Evolutionary conservation across 164 flowering plant genomes (phyloP).

Genomic region (Macadamia integrifolia): DNA sequence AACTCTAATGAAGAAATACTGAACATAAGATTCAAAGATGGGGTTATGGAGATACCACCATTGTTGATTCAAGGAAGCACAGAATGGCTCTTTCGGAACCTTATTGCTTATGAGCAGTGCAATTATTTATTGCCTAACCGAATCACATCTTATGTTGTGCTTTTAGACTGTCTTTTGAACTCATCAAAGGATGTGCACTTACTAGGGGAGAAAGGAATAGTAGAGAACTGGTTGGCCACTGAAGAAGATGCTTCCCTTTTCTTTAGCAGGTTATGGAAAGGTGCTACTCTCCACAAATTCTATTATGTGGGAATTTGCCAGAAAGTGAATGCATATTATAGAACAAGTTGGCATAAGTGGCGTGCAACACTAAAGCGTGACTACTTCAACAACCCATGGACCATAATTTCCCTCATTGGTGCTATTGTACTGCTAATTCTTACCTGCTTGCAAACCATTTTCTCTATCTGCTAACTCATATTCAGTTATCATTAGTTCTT

Average conservation of each 20-base stretch:
- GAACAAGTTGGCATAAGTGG: slow-evolving; percentile 1
- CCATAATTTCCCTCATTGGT: not conserved
- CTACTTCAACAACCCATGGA: slow-evolving; percentile 12
- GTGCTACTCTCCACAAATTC: not conserved
- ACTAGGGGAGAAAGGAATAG: not conserved
- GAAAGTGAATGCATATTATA: not conserved
- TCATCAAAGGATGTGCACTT: not conserved
- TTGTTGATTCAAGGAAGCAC: not conserved
- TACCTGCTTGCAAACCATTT: slow-evolving; percentile 4
- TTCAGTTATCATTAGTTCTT: not conserved
- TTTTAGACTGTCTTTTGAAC: not conserved
- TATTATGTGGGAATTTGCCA: not conserved
- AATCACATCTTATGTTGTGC: not conserved
- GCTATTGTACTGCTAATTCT: slow-evolving; percentile 9
- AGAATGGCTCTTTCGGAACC: not conserved
- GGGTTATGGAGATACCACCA: not conserved
- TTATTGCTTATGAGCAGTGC: not conserved
- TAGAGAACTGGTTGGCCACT: not conserved
- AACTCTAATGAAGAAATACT: not conserved
- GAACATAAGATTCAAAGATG: not conserved
- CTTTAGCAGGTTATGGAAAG: slow-evolving; percentile 6
- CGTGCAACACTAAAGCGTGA: slow-evolving; percentile 5
- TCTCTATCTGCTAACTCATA: no score
- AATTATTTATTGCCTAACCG: no score
- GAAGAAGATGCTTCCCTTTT: slow-evolving; percentile 4